phyloP scores from a whole-genome alignment of 2,329 filamentous ascomycete species.

The Botryosphaeria dothidea region DNA sequence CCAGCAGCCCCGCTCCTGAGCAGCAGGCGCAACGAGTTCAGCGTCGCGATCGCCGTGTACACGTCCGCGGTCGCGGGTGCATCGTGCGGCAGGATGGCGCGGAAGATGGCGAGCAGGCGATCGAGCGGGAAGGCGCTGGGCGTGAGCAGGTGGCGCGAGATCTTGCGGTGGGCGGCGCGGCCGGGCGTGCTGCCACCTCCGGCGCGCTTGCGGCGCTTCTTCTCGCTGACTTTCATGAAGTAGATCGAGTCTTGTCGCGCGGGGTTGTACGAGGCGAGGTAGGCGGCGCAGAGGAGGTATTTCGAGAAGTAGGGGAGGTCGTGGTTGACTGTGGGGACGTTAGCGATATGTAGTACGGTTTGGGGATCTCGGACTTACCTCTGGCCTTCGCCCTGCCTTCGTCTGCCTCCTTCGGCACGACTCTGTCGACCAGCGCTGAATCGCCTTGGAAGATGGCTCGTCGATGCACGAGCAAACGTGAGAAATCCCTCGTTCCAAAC shows the following conservation, averaged over 20 bases:
- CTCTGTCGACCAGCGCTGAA: slow-evolving; percentile 65
- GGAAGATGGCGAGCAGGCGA: slow-evolving; percentile 75
- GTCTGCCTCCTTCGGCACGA: slow-evolving; percentile 34
- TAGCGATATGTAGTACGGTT: not conserved
- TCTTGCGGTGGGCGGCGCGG: slow-evolving; percentile 59
- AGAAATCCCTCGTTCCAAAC: slow-evolving; percentile 76
- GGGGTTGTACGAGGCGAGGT: slow-evolving; percentile 79
- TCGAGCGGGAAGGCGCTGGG: slow-evolving; percentile 77
- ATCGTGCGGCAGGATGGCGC: slow-evolving; percentile 54
- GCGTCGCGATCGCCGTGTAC: slow-evolving; percentile 63
- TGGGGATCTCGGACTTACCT: not conserved
- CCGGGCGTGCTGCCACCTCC: slow-evolving; percentile 21
- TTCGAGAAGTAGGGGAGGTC: slow-evolving; percentile 71
- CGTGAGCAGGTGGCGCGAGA: slow-evolving; percentile 74
- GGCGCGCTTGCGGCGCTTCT: slow-evolving; percentile 34
- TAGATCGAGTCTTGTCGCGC: slow-evolving; percentile 70
- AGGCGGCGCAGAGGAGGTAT: slow-evolving; percentile 73
- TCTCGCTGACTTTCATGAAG: slow-evolving; percentile 70
- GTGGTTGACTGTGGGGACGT: slow-evolving; percentile 35
- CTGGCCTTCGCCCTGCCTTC: not conserved
- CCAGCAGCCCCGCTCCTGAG: slow-evolving; percentile 62
- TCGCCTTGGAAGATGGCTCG: slow-evolving; percentile 73
- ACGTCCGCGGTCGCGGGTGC: slow-evolving; percentile 49
- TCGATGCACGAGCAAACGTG: slow-evolving; percentile 73
- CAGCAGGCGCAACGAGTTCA: slow-evolving; percentile 69